phyloP scores from a whole-genome alignment of 495 filamentous ascomycete species.

The Physcia stellaris region DNA sequence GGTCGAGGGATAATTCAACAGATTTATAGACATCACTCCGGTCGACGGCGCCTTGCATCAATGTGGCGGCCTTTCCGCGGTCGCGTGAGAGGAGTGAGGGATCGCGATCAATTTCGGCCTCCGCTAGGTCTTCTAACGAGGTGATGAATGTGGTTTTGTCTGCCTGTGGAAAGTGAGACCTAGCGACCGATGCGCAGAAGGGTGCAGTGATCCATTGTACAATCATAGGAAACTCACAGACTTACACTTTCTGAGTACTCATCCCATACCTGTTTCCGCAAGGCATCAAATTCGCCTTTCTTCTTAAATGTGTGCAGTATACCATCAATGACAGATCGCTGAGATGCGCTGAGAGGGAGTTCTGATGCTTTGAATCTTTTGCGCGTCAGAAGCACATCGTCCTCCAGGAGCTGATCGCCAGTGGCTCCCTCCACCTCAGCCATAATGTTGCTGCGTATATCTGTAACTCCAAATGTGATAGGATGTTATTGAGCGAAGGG shows the following conservation, averaged over 20 bases:
- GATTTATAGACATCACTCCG: constrained; percentile 68
- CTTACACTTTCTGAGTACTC: constrained; percentile 63
- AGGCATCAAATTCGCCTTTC: constrained; percentile 70
- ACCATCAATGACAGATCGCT: constrained; percentile 59
- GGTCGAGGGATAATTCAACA: constrained; percentile 52
- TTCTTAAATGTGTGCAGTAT: constrained; percentile 75
- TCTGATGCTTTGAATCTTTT: constrained; percentile 77
- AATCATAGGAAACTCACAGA: too few species aligned
- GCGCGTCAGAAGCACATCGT: constrained; percentile 29
- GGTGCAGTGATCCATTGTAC: constrained; percentile 1
- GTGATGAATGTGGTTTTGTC: constrained; percentile 49
- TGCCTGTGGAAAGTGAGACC: constrained; percentile 1
- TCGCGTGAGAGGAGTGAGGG: constrained; percentile 62
- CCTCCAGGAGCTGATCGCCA: constrained; percentile 13
- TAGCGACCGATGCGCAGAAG: constrained; percentile 2
- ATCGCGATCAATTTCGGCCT: constrained; percentile 72
- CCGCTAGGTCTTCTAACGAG: constrained; percentile 54
- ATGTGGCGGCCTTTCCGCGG: constrained; percentile 61
- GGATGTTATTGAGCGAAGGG: too few species aligned
- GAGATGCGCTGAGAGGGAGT: constrained; percentile 56
- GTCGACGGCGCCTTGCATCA: constrained; percentile 79
- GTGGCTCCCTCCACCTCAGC: constrained; percentile 25
- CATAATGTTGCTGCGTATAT: constrained; percentile 18
- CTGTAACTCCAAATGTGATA: too few species aligned
- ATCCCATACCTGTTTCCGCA: constrained; percentile 68